Evolutionary conservation across 768 basidiomycete species (phyloP).

Genomic region (Naematelia encephala): DNA sequence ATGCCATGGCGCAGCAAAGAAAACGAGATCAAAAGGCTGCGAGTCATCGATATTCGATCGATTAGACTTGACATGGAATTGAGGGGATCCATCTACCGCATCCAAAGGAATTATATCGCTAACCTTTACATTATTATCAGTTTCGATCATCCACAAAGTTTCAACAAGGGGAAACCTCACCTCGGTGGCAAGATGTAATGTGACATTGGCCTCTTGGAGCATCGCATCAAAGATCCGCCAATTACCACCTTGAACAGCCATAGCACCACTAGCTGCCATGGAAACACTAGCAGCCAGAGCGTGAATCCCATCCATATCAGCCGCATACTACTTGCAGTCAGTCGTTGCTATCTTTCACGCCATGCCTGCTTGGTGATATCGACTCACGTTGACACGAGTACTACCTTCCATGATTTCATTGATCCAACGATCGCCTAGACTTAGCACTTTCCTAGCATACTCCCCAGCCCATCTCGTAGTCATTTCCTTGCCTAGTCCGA

Average conservation of each 20-base stretch:
- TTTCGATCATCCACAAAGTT: conserved; percentile 55
- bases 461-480: conserved; percentile 59
- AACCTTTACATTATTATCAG: conserved; percentile 49
- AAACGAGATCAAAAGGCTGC: conserved; percentile 63
- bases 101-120: conserved; percentile 44
- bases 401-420: conserved; percentile 74
- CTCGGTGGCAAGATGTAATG: conserved; percentile 65
- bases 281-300: conserved; percentile 69
- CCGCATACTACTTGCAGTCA: too few relatives aligned
- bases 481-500: conserved; percentile 46
- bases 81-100: conserved; percentile 11
- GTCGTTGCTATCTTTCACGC: too few relatives aligned
- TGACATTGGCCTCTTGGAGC: conserved; percentile 65
- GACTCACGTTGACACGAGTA: conserved; percentile 79
- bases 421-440: conserved; percentile 61
- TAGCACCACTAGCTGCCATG: conserved; percentile 68
- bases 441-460: conserved; percentile 57
- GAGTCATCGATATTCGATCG: conserved; percentile 24
- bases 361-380: too few relatives aligned
- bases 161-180: conserved; percentile 51
- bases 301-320: conserved; percentile 71
- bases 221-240: conserved; percentile 80
- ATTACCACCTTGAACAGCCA: conserved; percentile 72
- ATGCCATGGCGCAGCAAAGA: conserved; percentile 84
- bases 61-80: conserved; percentile 31